Percentiles rank a stretch among this genome's conserved stretches.
Evolutionary conservation across 129 eudicot species (phyloP).

Genomic region (Ambrosia artemisiifolia): DNA sequence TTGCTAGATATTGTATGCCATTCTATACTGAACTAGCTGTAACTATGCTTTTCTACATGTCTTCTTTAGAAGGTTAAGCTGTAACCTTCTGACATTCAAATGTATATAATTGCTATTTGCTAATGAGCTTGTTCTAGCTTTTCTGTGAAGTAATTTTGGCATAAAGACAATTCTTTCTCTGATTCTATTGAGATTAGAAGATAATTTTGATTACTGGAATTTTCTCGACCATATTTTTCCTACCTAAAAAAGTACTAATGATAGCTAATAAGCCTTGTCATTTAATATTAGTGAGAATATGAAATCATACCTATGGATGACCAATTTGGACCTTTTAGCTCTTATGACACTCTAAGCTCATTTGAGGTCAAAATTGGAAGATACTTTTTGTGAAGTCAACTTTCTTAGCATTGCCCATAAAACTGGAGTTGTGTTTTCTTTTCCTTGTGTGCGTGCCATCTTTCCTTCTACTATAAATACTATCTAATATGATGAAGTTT

Average conservation of each 20-base stretch:
- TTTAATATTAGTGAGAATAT: not conserved
- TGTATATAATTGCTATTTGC: not conserved
- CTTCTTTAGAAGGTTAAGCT: not conserved
- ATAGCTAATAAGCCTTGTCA: not conserved
- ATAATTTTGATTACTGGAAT: not conserved
- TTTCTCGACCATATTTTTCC: not conserved
- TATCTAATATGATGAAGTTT: not conserved
- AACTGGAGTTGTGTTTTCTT: not conserved
- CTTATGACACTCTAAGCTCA: not conserved
- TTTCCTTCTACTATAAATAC: not conserved
- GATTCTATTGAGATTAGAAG: slow-evolving; percentile 12
- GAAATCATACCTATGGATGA: not conserved
- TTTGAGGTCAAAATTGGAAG: not conserved
- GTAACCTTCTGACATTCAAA: not conserved
- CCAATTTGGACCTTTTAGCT: not conserved
- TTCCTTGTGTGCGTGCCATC: not conserved
- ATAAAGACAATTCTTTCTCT: not conserved
- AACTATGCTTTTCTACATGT: not conserved
- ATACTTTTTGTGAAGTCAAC: not conserved
- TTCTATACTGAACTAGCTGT: slow-evolving; percentile 3
- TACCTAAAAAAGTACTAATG: not conserved
- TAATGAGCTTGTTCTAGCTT: not conserved
- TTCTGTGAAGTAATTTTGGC: not conserved
- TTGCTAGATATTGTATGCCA: not conserved
- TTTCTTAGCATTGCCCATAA: not conserved